Percentiles rank a stretch among this genome's conserved stretches.
Conservation (phyloP, 2,329 filamentous ascomycete genomes). For the Trichoderma sp. region DNA sequence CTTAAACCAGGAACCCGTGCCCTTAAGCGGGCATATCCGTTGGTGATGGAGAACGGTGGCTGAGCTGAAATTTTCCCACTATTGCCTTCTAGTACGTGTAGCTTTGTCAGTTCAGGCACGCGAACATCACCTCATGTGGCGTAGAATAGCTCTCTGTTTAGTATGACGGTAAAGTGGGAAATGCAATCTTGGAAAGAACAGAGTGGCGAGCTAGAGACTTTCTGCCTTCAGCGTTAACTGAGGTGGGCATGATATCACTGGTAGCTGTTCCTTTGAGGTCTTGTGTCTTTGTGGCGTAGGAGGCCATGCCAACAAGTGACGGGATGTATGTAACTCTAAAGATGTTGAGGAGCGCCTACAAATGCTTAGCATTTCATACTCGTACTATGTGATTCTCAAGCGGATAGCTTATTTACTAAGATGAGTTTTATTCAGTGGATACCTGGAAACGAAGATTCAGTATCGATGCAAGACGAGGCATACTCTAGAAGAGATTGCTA, state of each 20-base stretch:
- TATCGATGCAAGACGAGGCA: background rate
- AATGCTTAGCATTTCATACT: background rate
- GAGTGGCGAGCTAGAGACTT: background rate
- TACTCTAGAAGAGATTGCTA: background rate
- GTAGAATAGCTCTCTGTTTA: background rate
- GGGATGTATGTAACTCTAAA: background rate
- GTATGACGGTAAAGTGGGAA: background rate
- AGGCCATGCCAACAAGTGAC: background rate
- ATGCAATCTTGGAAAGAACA: background rate
- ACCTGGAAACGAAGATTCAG: background rate
- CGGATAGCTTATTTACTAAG: background rate
- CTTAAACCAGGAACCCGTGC: background rate
- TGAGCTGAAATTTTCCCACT: background rate
- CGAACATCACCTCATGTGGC: background rate
- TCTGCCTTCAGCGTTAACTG: background rate
- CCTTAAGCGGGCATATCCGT: background rate
- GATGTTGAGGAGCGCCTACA: background rate
- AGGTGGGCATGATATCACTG: background rate
- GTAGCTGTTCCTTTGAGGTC: background rate
- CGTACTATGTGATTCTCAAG: background rate
- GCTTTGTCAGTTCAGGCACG: background rate
- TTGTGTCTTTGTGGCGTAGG: background rate
- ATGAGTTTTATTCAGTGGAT: background rate
- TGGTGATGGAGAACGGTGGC: background rate
- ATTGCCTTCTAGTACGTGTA: background rate